These are phyloP conservation scores for Plasmodium chabaudi DNA, from an alignment of 169 alveolate species.

Conservation along the genomic window DNA sequence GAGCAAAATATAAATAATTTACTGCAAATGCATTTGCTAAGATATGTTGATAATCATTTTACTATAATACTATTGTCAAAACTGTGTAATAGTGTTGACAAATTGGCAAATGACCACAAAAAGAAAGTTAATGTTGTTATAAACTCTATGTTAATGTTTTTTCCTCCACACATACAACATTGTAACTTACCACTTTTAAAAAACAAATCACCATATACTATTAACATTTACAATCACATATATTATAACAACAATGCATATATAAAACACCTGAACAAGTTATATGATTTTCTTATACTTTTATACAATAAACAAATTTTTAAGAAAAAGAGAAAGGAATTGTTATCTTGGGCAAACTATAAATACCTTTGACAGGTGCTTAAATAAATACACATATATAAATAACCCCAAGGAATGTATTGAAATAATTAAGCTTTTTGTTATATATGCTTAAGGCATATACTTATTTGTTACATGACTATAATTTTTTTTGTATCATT, in stretches of 20 bases:
- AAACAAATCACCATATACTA: not conserved
- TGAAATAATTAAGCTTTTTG: too few relatives aligned
- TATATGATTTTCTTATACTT: constrained; percentile 37
- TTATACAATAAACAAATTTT: constrained; percentile 47
- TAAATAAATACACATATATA: not conserved
- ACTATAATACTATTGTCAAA: constrained; percentile 31
- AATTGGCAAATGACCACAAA: constrained; percentile 62
- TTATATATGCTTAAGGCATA: too few relatives aligned
- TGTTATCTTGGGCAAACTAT: constrained; percentile 71
- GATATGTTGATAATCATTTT: constrained; percentile 67
- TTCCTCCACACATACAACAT: constrained; percentile 34
- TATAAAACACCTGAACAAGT: constrained; percentile 42
- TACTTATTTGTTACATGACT: too few relatives aligned
- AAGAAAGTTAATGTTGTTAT: constrained; percentile 54
- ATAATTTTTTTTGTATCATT: too few relatives aligned
- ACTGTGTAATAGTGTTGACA: constrained; percentile 62
- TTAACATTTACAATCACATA: constrained; percentile 62
- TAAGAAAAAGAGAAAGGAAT: constrained; percentile 67
- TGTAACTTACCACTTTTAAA: not conserved
- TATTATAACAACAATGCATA: constrained; percentile 59
- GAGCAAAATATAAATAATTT: constrained; percentile 56
- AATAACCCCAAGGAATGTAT: not conserved
- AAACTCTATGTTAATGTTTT: constrained; percentile 17
- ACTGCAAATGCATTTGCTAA: constrained; percentile 43
- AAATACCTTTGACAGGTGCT: constrained; percentile 10